phyloP scores from a whole-genome alignment of 176 grass and related monocot genomes.

The Stipa capillata region DNA sequence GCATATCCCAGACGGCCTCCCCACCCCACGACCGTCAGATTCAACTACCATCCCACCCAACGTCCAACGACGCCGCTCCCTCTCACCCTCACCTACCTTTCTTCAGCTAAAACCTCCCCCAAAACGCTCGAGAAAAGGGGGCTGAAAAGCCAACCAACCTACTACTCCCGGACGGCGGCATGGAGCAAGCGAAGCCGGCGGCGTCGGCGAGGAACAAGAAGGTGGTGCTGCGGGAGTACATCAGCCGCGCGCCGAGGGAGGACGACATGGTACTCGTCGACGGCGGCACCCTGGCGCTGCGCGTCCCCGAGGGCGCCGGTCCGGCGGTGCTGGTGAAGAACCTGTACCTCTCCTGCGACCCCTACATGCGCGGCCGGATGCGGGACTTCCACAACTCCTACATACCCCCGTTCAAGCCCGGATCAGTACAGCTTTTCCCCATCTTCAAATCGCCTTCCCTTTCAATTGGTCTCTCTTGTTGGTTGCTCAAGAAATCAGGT shows the following conservation, averaged over 20 bases:
- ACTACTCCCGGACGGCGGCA: background rate
- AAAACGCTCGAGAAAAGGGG: constrained; percentile 27
- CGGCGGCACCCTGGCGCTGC: constrained; percentile 19
- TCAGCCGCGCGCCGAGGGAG: constrained; percentile 60
- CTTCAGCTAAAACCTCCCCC: too few relatives aligned
- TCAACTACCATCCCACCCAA: background rate
- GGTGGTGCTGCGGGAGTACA: constrained; percentile 62
- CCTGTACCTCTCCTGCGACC: constrained; percentile 75
- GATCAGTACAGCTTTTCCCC: constrained; percentile 24
- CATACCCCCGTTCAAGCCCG: constrained; percentile 61
- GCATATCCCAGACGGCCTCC: background rate
- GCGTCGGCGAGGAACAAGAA: constrained; percentile 59
- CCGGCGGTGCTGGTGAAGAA: constrained; percentile 52
- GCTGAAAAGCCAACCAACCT: too few relatives aligned
- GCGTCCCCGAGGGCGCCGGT: constrained; percentile 27
- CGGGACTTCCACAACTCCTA: constrained; percentile 43
- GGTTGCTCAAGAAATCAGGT: background rate
- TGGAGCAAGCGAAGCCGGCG: constrained; percentile 6
- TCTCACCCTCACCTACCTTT: too few relatives aligned
- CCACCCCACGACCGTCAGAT: background rate
- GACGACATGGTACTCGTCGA: constrained; percentile 61
- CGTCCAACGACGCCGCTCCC: too few relatives aligned
- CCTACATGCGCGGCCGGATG: constrained; percentile 65
- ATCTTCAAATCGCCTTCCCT: background rate
- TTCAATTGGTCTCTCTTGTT: background rate